A percentile compares a stretch with the other conserved stretches of the same genome.
Evolutionary conservation across 768 basidiomycete genomes (phyloP).

Genomic region (Phaffia tasmanica): DNA sequence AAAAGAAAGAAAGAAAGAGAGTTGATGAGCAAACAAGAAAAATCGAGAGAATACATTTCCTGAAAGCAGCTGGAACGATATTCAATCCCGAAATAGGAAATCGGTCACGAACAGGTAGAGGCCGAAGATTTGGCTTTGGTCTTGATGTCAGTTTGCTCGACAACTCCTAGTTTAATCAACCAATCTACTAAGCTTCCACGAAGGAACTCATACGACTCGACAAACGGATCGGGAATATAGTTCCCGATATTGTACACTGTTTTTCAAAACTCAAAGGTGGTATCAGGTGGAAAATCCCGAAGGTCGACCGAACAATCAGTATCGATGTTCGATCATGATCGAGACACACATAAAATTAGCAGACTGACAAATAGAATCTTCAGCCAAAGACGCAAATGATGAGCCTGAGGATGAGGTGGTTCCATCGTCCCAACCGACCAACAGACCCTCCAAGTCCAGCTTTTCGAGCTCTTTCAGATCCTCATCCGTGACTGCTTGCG

Average conservation of each 20-base stretch:
- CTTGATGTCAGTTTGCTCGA: constrained; percentile 31
- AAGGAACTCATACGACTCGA: constrained; percentile 61
- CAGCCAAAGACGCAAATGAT: constrained; percentile 42
- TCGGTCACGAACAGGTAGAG: constrained; percentile 7
- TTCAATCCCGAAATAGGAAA: not conserved
- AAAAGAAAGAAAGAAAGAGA: not conserved
- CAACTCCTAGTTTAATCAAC: constrained; percentile 55
- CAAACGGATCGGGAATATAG: constrained; percentile 71
- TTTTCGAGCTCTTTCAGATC: constrained; percentile 46
- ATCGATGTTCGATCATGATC: not conserved
- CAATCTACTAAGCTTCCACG: constrained; percentile 52
- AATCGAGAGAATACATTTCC: too few relatives aligned
- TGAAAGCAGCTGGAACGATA: too few relatives aligned
- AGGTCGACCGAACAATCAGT: not conserved
- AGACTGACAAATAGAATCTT: constrained; percentile 50
- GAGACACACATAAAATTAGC: not conserved
- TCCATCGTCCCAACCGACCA: constrained; percentile 59
- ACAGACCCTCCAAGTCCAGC: constrained; percentile 58
- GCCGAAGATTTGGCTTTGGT: constrained; percentile 13
- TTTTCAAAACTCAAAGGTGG: not conserved
- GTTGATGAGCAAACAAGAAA: not conserved
- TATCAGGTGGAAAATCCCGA: not conserved
- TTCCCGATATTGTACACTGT: constrained; percentile 66
- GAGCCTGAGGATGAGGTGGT: not conserved
- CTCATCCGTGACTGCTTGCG: constrained; percentile 48